These are phyloP conservation scores for Fusarium caatingaense DNA, from an alignment of 2,329 filamentous ascomycete species.

Conservation along the genomic window DNA sequence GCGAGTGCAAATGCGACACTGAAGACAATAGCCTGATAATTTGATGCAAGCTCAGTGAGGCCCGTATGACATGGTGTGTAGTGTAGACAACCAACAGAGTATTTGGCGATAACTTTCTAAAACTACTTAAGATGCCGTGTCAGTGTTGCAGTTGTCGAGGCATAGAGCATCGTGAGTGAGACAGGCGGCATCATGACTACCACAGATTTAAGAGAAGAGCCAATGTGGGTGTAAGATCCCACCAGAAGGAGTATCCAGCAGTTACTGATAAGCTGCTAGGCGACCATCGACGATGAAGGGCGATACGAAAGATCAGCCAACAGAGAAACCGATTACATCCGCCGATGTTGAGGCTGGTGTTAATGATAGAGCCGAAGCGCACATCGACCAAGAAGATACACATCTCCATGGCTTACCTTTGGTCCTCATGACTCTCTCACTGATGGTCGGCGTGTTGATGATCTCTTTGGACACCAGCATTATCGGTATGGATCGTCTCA, in stretches of 20 bases:
- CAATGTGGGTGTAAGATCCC: background rate
- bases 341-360: background rate
- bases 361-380: background rate
- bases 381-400: background rate
- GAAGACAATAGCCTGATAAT: background rate
- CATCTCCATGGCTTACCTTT: conserved; percentile 32
- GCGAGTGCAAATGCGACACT: background rate
- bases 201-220: background rate
- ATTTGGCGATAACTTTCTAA: background rate
- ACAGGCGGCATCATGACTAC: background rate
- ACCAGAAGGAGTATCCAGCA: accelerated
- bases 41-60: background rate
- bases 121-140: background rate
- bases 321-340: background rate
- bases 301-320: accelerated
- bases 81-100: background rate
- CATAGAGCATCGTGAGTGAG: accelerated
- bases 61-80: background rate
- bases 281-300: accelerated
- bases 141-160: too few relatives aligned
- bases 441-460: conserved; percentile 38
- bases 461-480: conserved; percentile 43
- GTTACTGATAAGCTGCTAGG: background rate
- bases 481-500: conserved; percentile 5
- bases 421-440: conserved; percentile 29